These are phyloP conservation scores for Populus deltoides DNA, from an alignment of 345 rosid genomes.

Conservation along the genomic window DNA sequence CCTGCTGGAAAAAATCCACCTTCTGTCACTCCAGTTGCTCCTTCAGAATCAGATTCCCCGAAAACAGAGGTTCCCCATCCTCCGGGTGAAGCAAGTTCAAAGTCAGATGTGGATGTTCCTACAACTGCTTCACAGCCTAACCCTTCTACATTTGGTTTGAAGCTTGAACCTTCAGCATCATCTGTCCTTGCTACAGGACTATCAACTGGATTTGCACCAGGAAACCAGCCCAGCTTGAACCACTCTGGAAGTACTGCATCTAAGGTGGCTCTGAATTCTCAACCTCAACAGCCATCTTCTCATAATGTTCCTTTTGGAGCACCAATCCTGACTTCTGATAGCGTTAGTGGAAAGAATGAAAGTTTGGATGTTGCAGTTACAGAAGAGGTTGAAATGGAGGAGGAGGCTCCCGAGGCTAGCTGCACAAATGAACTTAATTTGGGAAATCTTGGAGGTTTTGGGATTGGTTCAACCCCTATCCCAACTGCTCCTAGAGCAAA, in stretches of 20 bases:
- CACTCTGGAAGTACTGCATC: conserved; percentile 35
- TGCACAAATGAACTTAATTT: conserved; percentile 55
- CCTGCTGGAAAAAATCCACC: conserved; percentile 5
- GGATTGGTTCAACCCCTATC: conserved; percentile 60
- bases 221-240: conserved; percentile 33
- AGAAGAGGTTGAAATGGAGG: conserved; percentile 98
- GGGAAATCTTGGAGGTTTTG: conserved; percentile 67
- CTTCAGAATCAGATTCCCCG: conserved; percentile 27
- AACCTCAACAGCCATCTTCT: conserved; percentile 38
- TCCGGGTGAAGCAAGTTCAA: conserved; percentile 17
- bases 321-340: conserved; percentile 33
- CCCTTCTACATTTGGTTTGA: conserved; percentile 35
- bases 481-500: conserved; percentile 49
- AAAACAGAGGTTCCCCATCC: conserved; percentile 39
- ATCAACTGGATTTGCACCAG: conserved; percentile 37
- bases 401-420: conserved; percentile 78
- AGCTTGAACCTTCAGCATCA: conserved; percentile 37
- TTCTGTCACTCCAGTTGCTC: not conserved
- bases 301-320: conserved; percentile 31
- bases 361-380: conserved; percentile 39
- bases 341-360: conserved; percentile 43
- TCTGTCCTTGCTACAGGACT: conserved; percentile 36
- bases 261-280: conserved; percentile 37
- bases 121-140: conserved; percentile 29
- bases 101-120: conserved; percentile 28